Evolutionary conservation across 345 rosid genomes (phyloP), one percentile per base, ranked within the genome.

Genomic region (Carallia brachiata): DNA sequence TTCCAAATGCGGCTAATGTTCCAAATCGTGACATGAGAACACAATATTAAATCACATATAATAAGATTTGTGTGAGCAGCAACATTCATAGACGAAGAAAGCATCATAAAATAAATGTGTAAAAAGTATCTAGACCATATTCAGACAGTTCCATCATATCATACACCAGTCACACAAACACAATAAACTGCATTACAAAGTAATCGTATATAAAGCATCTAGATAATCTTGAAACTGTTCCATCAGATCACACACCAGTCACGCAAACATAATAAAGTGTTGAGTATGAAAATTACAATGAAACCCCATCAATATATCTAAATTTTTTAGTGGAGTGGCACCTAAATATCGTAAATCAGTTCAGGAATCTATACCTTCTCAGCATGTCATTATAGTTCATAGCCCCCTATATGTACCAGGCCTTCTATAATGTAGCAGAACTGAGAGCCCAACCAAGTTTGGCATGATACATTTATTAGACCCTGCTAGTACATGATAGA

Each of bases 1-100:
- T 92, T 90, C 99, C 99, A 95, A 31, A 95, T 88, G 73, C 98
- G 96, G 70, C 99, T 95, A 74, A 70, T 44, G 53, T 64, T 72
- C 67, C 70, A 76, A 75, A 60, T 64, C 48, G 55, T 1, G 54
- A 63, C n/a, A 71, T n/a, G 7, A 19, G 18, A 19, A 64, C 64
- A 73, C 7, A 59, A 72, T 67, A 75, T 32, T 44, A 36, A 75
- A 53, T 13, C 34, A 47, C 12, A 61, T 37, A 52, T 37, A 59
- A 61, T 79, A 48, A 71, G 52, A 68, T 47, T 70, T 13, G 10
- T 53, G 65, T 40, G 68, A 69, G 16, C 62, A 30, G 17, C 54
- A 50, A 15, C 54, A 52, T 8, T 32, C 34, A 6, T 9, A 75
- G 48, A n/a, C 9, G 61, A 32, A 56, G 36, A 65, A 31, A 50